Percentiles rank a stretch among this genome's conserved stretches.
Evolutionary conservation across 2,329 filamentous ascomycete species (phyloP).

Genomic region (Metarhizium brunneum): DNA sequence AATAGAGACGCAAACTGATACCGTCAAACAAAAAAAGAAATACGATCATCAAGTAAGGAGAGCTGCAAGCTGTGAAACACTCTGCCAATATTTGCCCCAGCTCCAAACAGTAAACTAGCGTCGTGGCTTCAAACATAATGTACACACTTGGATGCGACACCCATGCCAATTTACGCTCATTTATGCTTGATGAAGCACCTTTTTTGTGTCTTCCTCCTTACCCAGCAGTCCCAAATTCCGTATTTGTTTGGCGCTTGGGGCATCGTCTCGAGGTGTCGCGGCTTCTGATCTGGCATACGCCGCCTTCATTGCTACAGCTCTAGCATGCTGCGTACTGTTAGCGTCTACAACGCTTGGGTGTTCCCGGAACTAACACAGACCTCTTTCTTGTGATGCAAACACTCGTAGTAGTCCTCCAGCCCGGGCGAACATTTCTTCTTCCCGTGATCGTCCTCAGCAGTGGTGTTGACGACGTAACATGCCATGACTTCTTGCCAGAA

Average conservation of each 20-base stretch:
- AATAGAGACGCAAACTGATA: not conserved
- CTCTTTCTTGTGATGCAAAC: slow-evolving; percentile 98
- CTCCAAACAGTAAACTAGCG: not conserved
- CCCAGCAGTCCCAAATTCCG: slow-evolving; percentile 75
- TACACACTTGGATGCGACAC: not conserved
- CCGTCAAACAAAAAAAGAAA: not conserved
- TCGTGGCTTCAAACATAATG: not conserved
- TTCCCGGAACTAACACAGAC: slow-evolving; percentile 38
- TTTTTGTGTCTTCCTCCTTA: slow-evolving; percentile 71
- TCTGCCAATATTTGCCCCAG: not conserved
- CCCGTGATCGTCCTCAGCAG: slow-evolving; percentile 64
- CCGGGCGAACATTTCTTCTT: slow-evolving; percentile 80
- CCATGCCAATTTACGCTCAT: not conserved
- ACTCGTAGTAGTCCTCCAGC: slow-evolving; percentile 97
- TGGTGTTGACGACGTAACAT: slow-evolving; percentile 94
- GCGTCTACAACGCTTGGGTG: slow-evolving; percentile 8
- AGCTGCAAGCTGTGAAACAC: not conserved
- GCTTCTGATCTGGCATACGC: slow-evolving; percentile 77
- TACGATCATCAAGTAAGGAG: too few species aligned
- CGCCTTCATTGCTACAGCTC: slow-evolving; percentile 68
- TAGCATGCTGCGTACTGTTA: slow-evolving; percentile 52
- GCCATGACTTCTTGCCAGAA: slow-evolving; percentile 99
- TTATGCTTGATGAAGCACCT: slow-evolving; percentile 33
- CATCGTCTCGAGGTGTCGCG: slow-evolving; percentile 67
- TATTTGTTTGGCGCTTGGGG: slow-evolving; percentile 77